Evolutionary conservation across 768 basidiomycete genomes (phyloP).

Genomic region (Paxillus involutus): DNA sequence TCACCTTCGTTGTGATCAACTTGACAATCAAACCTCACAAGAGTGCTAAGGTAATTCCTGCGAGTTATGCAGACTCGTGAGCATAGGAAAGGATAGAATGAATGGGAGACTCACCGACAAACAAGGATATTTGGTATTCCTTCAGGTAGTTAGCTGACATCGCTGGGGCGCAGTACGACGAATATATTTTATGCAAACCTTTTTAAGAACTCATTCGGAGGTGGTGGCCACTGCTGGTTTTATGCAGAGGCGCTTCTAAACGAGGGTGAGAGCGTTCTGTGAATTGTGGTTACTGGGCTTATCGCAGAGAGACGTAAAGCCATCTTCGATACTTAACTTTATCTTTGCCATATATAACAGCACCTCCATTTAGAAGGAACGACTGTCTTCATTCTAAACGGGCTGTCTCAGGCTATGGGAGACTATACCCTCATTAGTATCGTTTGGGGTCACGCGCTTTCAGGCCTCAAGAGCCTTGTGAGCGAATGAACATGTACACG

Average conservation of each 20-base stretch:
- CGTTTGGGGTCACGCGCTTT: no score
- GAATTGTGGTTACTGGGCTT: not conserved
- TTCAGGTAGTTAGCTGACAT: not conserved
- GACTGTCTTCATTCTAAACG: no score
- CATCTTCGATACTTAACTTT: not conserved
- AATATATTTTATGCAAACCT: not conserved
- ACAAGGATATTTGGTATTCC: not conserved
- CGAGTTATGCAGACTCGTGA: not conserved
- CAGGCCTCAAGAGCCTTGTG: no score
- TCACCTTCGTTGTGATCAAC: not conserved
- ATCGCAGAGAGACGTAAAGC: not conserved
- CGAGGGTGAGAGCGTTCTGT: not conserved
- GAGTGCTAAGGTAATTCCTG: not conserved
- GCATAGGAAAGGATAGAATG: not conserved
- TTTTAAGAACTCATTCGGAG: not conserved
- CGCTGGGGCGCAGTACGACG: not conserved
- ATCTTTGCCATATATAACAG: no score
- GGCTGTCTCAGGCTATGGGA: no score
- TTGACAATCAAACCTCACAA: not conserved
- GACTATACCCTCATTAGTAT: no score
- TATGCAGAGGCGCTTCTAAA: not conserved
- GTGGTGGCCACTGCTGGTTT: not conserved
- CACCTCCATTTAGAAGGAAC: no score
- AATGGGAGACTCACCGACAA: not conserved
- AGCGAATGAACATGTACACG: no score